Evolutionary conservation across 2,329 filamentous ascomycete species (phyloP), one percentile per base, ranked within the genome.

Genomic region (Grosmannia serpens): DNA sequence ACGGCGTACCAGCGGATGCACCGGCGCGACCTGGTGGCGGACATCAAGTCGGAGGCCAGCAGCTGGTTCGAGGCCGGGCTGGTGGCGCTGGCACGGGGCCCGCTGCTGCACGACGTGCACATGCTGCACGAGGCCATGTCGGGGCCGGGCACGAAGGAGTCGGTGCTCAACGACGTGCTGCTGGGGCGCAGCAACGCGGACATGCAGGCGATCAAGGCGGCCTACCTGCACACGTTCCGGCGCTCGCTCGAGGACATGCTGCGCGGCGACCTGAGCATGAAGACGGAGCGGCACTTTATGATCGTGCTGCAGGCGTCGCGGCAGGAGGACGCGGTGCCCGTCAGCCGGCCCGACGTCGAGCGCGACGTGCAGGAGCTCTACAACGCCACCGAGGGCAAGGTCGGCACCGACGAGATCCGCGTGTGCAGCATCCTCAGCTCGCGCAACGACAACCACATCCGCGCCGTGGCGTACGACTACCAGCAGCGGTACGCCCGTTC

Each of bases 151-250:
- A 97, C 92, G 0, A 95, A 95, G 66, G 92, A 97, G 68, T 76
- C 77, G 58, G 77, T 94, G 1, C 77, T 99, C 55, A 94, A 96
- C 69, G 92, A 97, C 65, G 80, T 96, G 7, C 78, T 97, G 2
- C 81, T 96, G 4, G 80, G 85, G 10, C 83, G 92, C 41, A 88
- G 85, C 41, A 97, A 97, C 67, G 90, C 91, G 38, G 92, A 97
- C 66, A 77, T 99, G 46, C 80, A 83, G 57, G 89, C 89, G 46
- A 96, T 99, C 77, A 95, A 95, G 74, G 72, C 77, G 53, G 81
- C 84, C 22, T 97, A 95, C 70, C 79, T 85, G 51, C 79, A 80
- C 20, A 82, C 80, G 1, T 91, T 86, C 74, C 75, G 77, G 44
- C 79, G 79, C 24, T 77, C 79, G 20, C 80, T 97, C 1, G 86